A percentile compares a stretch with the other conserved stretches of the same genome.
phyloP scores from a whole-genome alignment of 768 basidiomycete species.

The Tylopilus plumbeoviolaceoides region DNA sequence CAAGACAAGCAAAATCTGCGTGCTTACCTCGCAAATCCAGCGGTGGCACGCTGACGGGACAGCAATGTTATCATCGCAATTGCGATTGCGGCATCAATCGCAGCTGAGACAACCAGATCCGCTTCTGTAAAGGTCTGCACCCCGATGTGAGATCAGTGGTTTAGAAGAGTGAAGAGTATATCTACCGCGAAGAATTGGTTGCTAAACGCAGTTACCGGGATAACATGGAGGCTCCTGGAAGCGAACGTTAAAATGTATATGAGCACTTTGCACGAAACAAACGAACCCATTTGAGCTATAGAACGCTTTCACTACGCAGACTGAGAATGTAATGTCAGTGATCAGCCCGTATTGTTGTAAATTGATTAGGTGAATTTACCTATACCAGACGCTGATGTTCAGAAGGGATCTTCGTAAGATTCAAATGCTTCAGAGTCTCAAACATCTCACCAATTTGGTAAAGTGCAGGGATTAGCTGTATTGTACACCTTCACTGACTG shows the following conservation, averaged over 20 bases:
- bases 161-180: neutral
- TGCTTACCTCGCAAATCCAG: neutral
- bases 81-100: constrained; percentile 3
- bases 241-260: no score
- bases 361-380: neutral
- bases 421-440: neutral
- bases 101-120: neutral
- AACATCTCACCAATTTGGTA: constrained; percentile 6
- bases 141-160: neutral
- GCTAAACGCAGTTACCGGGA: neutral
- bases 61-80: constrained; percentile 10
- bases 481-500: neutral
- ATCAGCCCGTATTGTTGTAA: no score
- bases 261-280: neutral
- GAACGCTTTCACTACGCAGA: neutral
- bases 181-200: neutral
- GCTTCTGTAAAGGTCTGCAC: neutral
- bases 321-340: neutral
- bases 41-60: neutral
- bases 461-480: neutral
- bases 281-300: constrained; percentile 5
- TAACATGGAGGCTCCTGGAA: neutral
- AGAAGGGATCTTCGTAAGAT: neutral
- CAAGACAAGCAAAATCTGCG: rapidly evolving
- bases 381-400: neutral